A percentile compares a stretch with the other conserved stretches of the same genome.
Evolutionary conservation across 2,329 filamentous ascomycete species (phyloP).

Genomic region (Zymoseptoria pseudotritici): DNA sequence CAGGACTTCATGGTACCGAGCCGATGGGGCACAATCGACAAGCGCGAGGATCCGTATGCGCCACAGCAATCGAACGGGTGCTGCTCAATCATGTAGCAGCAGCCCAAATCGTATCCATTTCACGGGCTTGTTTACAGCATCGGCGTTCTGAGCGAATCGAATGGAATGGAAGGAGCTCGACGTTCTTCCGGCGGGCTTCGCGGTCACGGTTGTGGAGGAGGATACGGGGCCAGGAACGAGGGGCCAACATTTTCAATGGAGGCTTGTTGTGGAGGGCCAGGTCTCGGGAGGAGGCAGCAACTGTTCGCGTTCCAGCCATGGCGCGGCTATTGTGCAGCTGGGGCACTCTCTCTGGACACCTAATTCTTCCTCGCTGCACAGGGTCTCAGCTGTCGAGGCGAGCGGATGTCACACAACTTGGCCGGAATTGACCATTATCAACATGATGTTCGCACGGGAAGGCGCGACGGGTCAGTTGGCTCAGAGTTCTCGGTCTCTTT

Average conservation of each 20-base stretch:
- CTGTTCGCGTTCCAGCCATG: not conserved
- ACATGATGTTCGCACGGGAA: not conserved
- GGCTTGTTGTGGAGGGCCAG: not conserved
- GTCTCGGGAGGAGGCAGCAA: not conserved
- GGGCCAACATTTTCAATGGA: not conserved
- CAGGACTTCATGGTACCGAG: constrained; percentile 95
- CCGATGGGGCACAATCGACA: constrained; percentile 90
- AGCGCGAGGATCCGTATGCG: constrained; percentile 96
- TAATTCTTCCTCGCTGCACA: not conserved
- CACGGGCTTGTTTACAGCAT: constrained; percentile 16
- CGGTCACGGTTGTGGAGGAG: not conserved
- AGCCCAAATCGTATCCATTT: constrained; percentile 6
- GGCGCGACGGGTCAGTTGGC: not conserved
- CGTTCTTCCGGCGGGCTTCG: not conserved
- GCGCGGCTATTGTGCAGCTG: not conserved
- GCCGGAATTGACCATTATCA: not conserved
- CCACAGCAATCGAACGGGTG: constrained; percentile 88
- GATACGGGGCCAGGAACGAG: not conserved
- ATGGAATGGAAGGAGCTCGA: constrained; percentile 4
- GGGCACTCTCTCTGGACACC: not conserved
- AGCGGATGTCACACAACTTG: not conserved
- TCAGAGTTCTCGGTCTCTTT: not conserved
- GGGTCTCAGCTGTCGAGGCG: not conserved
- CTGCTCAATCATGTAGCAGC: constrained; percentile 81
- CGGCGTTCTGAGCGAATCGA: constrained; percentile 17